Base-by-base conservation (phyloP, 805 yeast genomes). In the Wickerhamomyces chaumierensis region DNA sequence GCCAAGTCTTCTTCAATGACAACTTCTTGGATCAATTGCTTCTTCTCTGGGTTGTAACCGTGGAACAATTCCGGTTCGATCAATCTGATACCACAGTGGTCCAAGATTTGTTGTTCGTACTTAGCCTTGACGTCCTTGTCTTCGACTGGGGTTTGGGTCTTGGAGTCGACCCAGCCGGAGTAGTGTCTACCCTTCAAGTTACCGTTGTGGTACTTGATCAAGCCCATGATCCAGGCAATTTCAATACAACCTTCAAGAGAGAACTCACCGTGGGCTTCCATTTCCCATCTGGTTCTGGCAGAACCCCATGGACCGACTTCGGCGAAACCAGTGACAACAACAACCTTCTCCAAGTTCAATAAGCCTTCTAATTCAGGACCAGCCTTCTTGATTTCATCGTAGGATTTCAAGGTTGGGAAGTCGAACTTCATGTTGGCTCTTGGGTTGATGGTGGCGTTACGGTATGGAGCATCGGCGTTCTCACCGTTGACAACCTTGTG, bases 261-360 rank as follows among this genome's bases (percentile, higher is more conserved):
- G 66, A 92, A 92, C 58, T 83, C 86, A 55, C 98, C 98, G 44
- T 62, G 50, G 35, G 96, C 85, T 68, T 92, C 98, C 95, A 92
- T 92, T 66, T 92, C 97, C 98, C 98, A 92, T 73, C 98, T 78
- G 41, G 98, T 92, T 74, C 97, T 83, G 31, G 98, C 67, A 61
- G 88, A 87, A 75, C 98, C 98, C 95, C 96, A 94, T 56, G 98
- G 98, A 58, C 96, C 94, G 51, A 92, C 97, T 68, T 92, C 99
- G 47, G 96, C 71, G 69, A 90, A 92, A 66, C 99, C 99, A 35
- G 98, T 90, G 43, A 92, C 90, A 47, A 92, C 99, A 49, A 90
- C 74, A 42, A 87, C 92, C 49, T 77, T 76, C 59, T 88, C 96
- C 57, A 90, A 78, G 59, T 92, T 96, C 51, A 92, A 69, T 72